These are phyloP conservation scores for Bolboschoenus planiculmis DNA, from an alignment of 176 grass and related monocot genomes.

Conservation along the genomic window DNA sequence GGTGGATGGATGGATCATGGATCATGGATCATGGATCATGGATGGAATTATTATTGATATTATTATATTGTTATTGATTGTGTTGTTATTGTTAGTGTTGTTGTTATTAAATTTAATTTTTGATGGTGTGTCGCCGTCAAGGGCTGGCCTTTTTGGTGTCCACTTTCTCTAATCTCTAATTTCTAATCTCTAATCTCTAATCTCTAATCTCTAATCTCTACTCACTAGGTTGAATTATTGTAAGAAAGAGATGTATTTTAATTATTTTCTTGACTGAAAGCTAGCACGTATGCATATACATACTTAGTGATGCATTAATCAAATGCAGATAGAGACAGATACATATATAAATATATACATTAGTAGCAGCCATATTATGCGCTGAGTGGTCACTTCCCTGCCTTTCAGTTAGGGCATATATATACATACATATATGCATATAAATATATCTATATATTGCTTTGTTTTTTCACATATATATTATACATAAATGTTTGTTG, in stretches of 20 bases:
- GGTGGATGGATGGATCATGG: not conserved
- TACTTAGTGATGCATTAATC: slow-evolving; percentile 2
- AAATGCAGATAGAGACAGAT: not conserved
- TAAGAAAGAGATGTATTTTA: not conserved
- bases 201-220: not conserved
- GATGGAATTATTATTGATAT: not conserved
- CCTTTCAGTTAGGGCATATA: slow-evolving; percentile 21
- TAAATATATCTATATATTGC: not conserved
- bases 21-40: not conserved
- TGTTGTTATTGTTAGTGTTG: not conserved
- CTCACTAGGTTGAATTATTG: not conserved
- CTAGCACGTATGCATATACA: not conserved
- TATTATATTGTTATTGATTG: not conserved
- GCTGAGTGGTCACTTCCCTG: slow-evolving; percentile 9
- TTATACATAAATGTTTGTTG: not conserved
- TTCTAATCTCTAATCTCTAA: not conserved
- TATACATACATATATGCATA: no score
- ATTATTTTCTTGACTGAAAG: not conserved
- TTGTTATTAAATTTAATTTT: not conserved
- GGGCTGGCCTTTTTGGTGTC: slow-evolving; percentile 5
- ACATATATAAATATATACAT: not conserved
- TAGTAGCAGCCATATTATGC: slow-evolving; percentile 2
- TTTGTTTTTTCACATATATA: not conserved
- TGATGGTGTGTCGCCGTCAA: slow-evolving; percentile 16
- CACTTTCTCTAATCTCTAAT: not conserved